Percentiles rank a stretch among this genome's conserved stretches.
Conservation (phyloP, 2,329 filamentous ascomycete species). For the Hymenoscyphus occultus region DNA sequence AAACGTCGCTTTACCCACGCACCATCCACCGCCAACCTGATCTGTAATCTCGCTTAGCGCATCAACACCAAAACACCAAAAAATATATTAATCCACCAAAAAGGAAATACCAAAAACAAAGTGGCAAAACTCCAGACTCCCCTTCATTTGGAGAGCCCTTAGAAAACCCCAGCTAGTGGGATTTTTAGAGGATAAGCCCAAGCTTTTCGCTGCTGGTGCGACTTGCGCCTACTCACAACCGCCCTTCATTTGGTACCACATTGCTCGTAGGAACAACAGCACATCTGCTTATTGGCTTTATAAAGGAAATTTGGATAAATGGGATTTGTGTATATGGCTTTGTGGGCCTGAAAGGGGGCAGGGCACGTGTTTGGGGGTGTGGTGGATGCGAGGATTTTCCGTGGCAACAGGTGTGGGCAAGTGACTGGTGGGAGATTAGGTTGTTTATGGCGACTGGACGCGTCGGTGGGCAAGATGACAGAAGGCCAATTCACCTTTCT, state of each 20-base stretch:
- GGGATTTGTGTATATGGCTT: too few species aligned
- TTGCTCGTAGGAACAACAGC: too few species aligned
- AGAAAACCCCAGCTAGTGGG: not conserved
- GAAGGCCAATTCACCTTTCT: too few species aligned
- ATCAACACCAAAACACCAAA: not conserved
- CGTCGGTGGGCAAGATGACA: too few species aligned
- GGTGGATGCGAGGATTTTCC: too few species aligned
- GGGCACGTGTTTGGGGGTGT: too few species aligned
- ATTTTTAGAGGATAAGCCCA: conserved; percentile 4
- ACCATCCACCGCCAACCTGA: not conserved
- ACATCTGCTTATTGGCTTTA: too few species aligned
- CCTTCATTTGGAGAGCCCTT: not conserved
- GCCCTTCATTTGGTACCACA: not conserved
- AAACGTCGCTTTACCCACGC: not conserved
- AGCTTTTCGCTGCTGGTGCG: conserved; percentile 1
- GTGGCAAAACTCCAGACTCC: not conserved
- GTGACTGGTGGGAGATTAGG: too few species aligned
- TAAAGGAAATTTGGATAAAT: too few species aligned
- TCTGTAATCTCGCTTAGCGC: not conserved
- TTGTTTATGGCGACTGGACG: too few species aligned
- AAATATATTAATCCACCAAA: not conserved
- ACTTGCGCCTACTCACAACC: not conserved
- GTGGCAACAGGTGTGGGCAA: too few species aligned
- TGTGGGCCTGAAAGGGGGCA: too few species aligned
- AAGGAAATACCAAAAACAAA: not conserved